Base-by-base conservation (phyloP, 2,329 filamentous ascomycete species). In the Fusarium phyllophilum region DNA sequence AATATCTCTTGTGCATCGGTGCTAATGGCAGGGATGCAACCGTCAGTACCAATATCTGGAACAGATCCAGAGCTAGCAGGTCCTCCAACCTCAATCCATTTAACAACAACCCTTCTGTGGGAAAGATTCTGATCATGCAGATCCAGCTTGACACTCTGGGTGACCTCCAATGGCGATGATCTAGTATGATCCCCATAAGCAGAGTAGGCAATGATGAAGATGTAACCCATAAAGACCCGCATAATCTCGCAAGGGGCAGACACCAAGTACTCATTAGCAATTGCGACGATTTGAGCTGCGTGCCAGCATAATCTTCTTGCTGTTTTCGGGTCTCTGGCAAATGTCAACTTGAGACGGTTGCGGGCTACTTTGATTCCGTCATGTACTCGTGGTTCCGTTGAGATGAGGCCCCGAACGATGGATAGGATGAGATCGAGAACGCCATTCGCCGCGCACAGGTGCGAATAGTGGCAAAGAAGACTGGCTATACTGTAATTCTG, bases 391-490 rank as follows among this genome's bases (percentile, higher is more conserved):
- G 41, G 33, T 15, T 29, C 33, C 0, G 41, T 58, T 6, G 60
- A 46, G 8, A 62, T 62, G 3, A 62, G 31, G 31, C 26, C 41
- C 2, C 60, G 60, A 0, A 62, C 60, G 6, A 58, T 58, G 12
- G 55, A 62, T 1, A 62, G 13, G 14, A 62, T 39, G 13, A 62
- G 39, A 2, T 62, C 60, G 6, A 62, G 60, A 2, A 62, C 54
- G 3, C 60, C 60, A 13, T 62, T 62, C 2, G 38, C 60, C 0
- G 60, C 51, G 5, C 52, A 62, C 5, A 62, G 20, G n/a, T 62
- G 60, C 1, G 60, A 62, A 18, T 62, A 62, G 18, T 62, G 60
- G 9, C 60, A 62, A 15, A 62, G 60, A 15, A 62, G 60, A n/a
- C 60, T 62, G 0, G 60, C 24, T 5, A 62, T 62, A 4, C 60